phyloP scores from a whole-genome alignment of 1,284 basidiomycete species.

The Apiotrichum akiyoshidainum region DNA sequence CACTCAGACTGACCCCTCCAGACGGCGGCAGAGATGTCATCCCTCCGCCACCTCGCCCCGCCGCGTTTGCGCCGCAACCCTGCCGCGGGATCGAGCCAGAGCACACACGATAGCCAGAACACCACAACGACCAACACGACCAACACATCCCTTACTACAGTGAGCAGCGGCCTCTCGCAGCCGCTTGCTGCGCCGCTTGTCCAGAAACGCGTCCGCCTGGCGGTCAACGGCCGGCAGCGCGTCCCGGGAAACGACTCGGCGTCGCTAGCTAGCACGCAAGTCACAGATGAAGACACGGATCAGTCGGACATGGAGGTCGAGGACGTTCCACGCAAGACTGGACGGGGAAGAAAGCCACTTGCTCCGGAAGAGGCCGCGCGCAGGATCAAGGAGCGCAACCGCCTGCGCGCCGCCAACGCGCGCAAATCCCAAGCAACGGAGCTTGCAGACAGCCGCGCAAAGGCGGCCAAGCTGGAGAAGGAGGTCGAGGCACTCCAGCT shows the following conservation, averaged over 20 bases:
- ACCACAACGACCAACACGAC: not conserved
- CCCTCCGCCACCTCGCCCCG: not conserved
- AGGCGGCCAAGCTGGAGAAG: not conserved
- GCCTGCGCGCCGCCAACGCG: not conserved
- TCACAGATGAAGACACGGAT: not conserved
- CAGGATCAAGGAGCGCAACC: not conserved
- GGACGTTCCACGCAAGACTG: not conserved
- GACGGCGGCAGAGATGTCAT: too few species aligned
- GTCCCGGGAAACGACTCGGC: not conserved
- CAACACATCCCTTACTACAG: not conserved
- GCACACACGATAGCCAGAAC: not conserved
- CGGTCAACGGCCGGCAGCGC: not conserved
- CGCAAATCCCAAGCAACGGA: not conserved
- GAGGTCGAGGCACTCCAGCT: not conserved
- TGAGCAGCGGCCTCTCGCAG: not conserved
- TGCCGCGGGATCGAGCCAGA: too few species aligned
- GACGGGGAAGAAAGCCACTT: not conserved
- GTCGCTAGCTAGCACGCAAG: not conserved
- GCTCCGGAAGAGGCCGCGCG: not conserved
- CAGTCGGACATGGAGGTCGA: not conserved
- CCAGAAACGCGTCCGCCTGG: constrained; percentile 1
- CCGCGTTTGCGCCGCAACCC: too few species aligned
- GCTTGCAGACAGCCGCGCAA: not conserved
- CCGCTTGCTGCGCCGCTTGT: not conserved
- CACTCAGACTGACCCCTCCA: too few species aligned